Percentiles rank a stretch among this genome's conserved stretches.
phyloP scores from a whole-genome alignment of 441 rosid species.

The Corymbia calophylla region DNA sequence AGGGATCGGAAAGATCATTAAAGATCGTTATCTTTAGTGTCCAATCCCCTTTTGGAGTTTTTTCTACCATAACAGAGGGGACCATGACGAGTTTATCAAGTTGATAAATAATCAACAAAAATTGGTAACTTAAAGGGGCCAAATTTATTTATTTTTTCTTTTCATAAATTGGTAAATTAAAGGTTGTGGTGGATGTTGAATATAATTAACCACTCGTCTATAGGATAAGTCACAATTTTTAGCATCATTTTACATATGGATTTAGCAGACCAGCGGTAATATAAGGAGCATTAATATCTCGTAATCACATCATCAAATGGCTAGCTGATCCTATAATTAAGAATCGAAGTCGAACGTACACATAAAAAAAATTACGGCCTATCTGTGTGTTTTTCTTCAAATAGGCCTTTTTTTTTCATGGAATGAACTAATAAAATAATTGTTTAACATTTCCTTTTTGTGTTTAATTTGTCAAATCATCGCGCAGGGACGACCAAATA shows the following conservation, averaged over 20 bases:
- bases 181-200: background rate
- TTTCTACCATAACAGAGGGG: background rate
- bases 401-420: background rate
- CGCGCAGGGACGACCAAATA: conserved; percentile 25
- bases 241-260: background rate
- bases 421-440: background rate
- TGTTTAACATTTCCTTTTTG: background rate
- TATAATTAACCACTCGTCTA: background rate
- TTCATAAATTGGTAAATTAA: background rate
- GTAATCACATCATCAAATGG: background rate
- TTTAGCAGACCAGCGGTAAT: background rate
- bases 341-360: background rate
- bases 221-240: background rate
- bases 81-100: background rate
- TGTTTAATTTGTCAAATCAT: background rate
- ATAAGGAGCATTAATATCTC: background rate
- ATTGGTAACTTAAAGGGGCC: background rate
- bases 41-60: background rate
- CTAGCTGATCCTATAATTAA: background rate
- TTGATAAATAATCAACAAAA: background rate
- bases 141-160: background rate
- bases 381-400: background rate
- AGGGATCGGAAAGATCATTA: background rate
- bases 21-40: background rate
- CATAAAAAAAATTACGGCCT: background rate